Conservation (phyloP, 768 basidiomycete genomes). For the Phylloporus sp. region DNA sequence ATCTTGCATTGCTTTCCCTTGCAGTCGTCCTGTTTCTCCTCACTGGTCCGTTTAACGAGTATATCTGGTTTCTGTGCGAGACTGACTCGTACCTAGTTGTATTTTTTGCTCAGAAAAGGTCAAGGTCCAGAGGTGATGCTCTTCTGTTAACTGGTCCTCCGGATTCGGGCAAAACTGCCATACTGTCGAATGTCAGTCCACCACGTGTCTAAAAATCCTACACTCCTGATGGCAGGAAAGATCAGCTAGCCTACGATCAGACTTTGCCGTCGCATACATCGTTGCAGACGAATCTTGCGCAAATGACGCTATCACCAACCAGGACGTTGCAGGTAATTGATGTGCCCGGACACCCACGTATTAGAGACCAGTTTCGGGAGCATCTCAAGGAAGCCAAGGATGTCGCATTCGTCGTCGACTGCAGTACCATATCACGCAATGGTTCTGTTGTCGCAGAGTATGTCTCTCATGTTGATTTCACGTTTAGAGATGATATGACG, state of each 20-base stretch:
- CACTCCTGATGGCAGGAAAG: constrained; percentile 11
- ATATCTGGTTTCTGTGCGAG: not conserved
- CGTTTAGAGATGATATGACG: not conserved
- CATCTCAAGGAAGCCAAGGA: constrained; percentile 58
- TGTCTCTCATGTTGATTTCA: constrained; percentile 28
- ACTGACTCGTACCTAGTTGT: constrained; percentile 39
- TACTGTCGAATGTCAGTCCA: constrained; percentile 60
- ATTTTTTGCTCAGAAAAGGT: constrained; percentile 40
- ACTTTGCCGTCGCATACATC: constrained; percentile 71
- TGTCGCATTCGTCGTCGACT: constrained; percentile 76
- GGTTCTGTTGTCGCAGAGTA: constrained; percentile 77
- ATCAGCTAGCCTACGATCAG: constrained; percentile 62
- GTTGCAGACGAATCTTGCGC: constrained; percentile 64
- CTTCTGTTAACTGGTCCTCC: constrained; percentile 73
- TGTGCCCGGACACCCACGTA: constrained; percentile 81
- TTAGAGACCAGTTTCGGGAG: constrained; percentile 70
- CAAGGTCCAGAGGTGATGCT: constrained; percentile 49
- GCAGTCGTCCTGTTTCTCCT: constrained; percentile 41
- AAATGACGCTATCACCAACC: constrained; percentile 40
- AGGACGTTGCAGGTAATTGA: constrained; percentile 59
- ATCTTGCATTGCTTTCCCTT: constrained; percentile 41
- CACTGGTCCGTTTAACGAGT: constrained; percentile 35
- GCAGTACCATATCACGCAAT: constrained; percentile 73
- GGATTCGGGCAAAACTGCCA: constrained; percentile 79
- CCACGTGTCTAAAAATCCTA: not conserved